Evolutionary conservation across 495 filamentous ascomycete genomes (phyloP), one percentile per base, ranked within the genome.

Genomic region (Recurvomyces mirabilis): DNA sequence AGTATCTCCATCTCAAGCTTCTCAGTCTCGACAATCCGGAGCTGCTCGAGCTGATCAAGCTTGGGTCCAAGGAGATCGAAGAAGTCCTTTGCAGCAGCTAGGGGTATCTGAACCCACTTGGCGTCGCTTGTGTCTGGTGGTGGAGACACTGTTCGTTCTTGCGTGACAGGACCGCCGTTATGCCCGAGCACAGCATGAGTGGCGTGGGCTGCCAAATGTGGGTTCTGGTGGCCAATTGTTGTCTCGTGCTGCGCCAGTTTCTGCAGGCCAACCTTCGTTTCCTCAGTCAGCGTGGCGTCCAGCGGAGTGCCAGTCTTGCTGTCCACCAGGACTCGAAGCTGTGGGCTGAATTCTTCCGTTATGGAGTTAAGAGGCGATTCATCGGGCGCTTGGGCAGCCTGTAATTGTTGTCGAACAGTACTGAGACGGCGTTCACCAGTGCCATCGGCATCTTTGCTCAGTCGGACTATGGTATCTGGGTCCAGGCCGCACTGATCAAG

Each of bases 11-110:
- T 52, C 31, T 66, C 69, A 50, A 86, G 65, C 35, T 66, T 61
- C 26, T 63, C 52, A 46, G 76, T 64, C 53, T 85, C 78, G 34
- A 64, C 52, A 29, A 58, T 61, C 46, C 84, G 78, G 14, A 86
- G 60, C 7, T 55, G 56, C 46, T 78, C 78, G 18, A 87, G 63
- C 29, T 68, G 68, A 14, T 65, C 64, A 18, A 87, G 67, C 41
- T 84, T 77, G 24, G 62, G 64, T 43, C 76, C 68, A 18, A 87
- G 67, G 7, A 75, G 69, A 29, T 68, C 60, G 57, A 86, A 86
- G 59, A 87, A 87, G 43, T 79, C 71, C 17, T 66, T 62, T 50
- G 84, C 82, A 12, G 76, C 75, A 15, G 66, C 67, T 14, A 87
- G 60, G 9, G 82, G 80, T 13, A 87, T 66, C 52, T 81, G 74